These are phyloP conservation scores for Xylaria sp. DNA, from an alignment of 2,329 filamentous ascomycete species.

Conservation along the genomic window DNA sequence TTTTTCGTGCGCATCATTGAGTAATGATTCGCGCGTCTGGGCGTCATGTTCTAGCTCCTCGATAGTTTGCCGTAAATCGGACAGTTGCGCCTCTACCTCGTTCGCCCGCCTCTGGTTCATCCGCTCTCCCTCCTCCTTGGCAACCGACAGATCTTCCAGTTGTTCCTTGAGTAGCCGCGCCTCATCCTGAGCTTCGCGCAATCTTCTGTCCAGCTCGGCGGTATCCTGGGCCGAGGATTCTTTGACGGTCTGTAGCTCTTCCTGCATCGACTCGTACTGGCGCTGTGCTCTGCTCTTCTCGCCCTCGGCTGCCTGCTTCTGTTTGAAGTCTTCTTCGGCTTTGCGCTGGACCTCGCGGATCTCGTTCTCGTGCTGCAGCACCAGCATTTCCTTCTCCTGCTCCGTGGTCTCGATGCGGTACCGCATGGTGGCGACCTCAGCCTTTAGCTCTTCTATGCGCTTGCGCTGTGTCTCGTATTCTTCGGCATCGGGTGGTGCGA, in stretches of 20 bases:
- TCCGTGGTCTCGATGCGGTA: constrained; percentile 90
- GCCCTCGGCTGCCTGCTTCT: constrained; percentile 68
- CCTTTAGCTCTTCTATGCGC: constrained; percentile 81
- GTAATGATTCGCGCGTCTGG: constrained; percentile 63
- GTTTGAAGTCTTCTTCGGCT: constrained; percentile 86
- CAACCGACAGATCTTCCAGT: constrained; percentile 74
- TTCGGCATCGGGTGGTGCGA: constrained; percentile 68
- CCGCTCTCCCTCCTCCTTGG: constrained; percentile 76
- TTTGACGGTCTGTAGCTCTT: constrained; percentile 64
- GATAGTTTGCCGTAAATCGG: constrained; percentile 58
- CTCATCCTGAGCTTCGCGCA: constrained; percentile 78
- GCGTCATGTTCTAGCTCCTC: constrained; percentile 71
- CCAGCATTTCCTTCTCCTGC: constrained; percentile 84
- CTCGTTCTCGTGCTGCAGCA: constrained; percentile 84
- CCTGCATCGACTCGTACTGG: constrained; percentile 61
- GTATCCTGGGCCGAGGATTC: constrained; percentile 65
- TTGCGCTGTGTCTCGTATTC: constrained; percentile 68
- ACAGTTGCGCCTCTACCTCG: constrained; percentile 65
- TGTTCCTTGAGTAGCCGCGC: constrained; percentile 82
- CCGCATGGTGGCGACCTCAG: constrained; percentile 85
- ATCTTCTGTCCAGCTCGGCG: constrained; percentile 73
- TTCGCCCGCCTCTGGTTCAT: constrained; percentile 64
- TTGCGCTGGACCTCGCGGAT: constrained; percentile 81
- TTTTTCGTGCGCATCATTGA: constrained; percentile 73
- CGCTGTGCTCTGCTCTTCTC: constrained; percentile 62